phyloP scores from a whole-genome alignment of 805 yeast species.

The Lipomyces starkeyi region DNA sequence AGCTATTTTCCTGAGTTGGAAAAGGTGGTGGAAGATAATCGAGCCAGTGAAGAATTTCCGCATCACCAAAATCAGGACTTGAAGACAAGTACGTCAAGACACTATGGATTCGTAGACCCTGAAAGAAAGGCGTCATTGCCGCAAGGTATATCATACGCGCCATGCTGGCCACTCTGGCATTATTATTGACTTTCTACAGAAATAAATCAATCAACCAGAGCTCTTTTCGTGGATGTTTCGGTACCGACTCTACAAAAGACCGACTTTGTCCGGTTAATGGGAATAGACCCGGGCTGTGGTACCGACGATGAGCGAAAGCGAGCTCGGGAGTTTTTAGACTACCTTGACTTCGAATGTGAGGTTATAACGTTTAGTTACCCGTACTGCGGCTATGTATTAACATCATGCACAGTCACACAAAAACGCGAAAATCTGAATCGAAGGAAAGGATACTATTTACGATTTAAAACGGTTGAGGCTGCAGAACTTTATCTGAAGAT shows the following conservation, averaged over 20 bases:
- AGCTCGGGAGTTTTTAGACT: slow-evolving; percentile 2
- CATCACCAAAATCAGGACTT: background rate
- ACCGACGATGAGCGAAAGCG: background rate
- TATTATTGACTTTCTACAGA: background rate
- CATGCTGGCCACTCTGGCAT: background rate
- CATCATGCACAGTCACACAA: background rate
- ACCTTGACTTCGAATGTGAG: background rate
- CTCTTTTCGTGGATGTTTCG: background rate
- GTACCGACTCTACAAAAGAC: background rate
- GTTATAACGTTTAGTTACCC: background rate
- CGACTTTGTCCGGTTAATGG: background rate
- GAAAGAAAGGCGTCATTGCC: background rate
- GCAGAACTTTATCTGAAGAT: background rate
- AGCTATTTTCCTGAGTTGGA: background rate
- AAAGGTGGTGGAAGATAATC: background rate
- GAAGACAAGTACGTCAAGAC: background rate
- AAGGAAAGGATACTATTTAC: slow-evolving; percentile 3
- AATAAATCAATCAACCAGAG: background rate
- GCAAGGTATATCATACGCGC: background rate
- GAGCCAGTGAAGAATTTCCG: background rate
- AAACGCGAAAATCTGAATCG: background rate
- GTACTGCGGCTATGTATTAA: background rate
- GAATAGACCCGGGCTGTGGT: background rate
- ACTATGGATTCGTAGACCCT: background rate
- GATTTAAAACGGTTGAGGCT: background rate